Evolutionary conservation across 441 rosid species (phyloP).

Genomic region (Jatropha multifida): DNA sequence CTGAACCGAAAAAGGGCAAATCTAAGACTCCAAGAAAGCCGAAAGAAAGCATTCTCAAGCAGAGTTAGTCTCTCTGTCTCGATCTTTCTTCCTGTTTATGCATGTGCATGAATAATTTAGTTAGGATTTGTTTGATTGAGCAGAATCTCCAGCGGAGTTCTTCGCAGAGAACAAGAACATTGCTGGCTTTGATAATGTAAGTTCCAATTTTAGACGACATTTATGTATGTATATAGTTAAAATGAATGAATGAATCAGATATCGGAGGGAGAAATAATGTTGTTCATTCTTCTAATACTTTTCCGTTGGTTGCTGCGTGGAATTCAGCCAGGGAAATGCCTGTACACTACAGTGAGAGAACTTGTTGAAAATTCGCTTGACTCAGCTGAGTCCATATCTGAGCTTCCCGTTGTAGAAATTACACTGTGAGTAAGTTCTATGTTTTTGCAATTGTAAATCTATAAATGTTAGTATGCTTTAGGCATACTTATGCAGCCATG

Average conservation of each 20-base stretch:
- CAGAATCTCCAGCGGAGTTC: constrained; percentile 99
- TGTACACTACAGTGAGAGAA: constrained; percentile 91
- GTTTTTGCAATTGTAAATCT: background rate
- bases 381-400: constrained; percentile 89
- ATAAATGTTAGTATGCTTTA: background rate
- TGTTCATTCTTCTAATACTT: background rate
- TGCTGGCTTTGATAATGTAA: constrained; percentile 95
- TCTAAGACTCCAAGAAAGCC: constrained; percentile 55
- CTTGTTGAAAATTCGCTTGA: constrained; percentile 96
- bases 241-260: background rate
- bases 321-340: constrained; percentile 84
- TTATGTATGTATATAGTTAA: background rate
- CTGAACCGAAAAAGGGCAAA: constrained; percentile 59
- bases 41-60: constrained; percentile 84
- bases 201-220: constrained; percentile 20
- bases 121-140: constrained; percentile 10
- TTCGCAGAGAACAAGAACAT: constrained; percentile 99
- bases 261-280: background rate
- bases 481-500: background rate
- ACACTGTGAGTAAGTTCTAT: constrained; percentile 67
- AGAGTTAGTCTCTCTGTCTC: constrained; percentile 48
- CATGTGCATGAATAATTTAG: background rate
- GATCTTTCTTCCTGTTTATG: constrained; percentile 8
- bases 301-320: constrained; percentile 8
- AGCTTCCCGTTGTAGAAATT: constrained; percentile 86